These are phyloP conservation scores for Thelonectria olida DNA, from an alignment of 2,329 filamentous ascomycete species.

Conservation along the genomic window DNA sequence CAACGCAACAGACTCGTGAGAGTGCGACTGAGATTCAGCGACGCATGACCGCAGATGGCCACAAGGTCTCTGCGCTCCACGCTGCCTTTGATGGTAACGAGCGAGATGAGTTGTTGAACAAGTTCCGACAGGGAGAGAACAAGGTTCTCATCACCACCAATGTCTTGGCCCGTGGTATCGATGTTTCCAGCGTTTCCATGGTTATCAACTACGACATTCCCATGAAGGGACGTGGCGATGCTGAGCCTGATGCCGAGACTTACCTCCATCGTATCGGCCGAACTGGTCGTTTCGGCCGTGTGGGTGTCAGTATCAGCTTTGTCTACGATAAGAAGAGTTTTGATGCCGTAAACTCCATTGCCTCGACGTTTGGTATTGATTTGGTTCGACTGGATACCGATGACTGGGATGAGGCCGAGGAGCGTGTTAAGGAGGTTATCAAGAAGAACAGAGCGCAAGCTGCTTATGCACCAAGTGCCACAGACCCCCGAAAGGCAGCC, in stretches of 20 bases:
- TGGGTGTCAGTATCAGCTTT: conserved; percentile 95
- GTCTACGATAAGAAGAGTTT: conserved; percentile 88
- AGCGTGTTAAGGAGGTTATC: conserved; percentile 82
- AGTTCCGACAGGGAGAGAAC: conserved; percentile 85
- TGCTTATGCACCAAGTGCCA: conserved; percentile 59
- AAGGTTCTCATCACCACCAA: conserved; percentile 99
- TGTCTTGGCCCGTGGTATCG: conserved; percentile 93
- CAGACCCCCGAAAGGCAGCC: conserved; percentile 45
- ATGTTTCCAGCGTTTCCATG: conserved; percentile 91
- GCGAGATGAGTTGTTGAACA: conserved; percentile 84
- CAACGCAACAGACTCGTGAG: conserved; percentile 72
- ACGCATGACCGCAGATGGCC: conserved; percentile 87
- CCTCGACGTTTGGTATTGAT: conserved; percentile 80
- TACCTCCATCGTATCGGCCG: conserved; percentile 98
- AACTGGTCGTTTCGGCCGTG: conserved; percentile 94
- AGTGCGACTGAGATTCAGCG: conserved; percentile 87
- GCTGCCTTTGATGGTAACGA: conserved; percentile 85
- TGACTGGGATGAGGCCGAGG: conserved; percentile 92
- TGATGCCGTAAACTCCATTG: conserved; percentile 81
- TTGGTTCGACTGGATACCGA: conserved; percentile 82
- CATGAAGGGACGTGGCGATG: conserved; percentile 78
- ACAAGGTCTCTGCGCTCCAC: conserved; percentile 90
- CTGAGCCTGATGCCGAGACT: conserved; percentile 89
- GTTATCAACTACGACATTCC: conserved; percentile 97
- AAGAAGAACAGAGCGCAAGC: conserved; percentile 73